These are phyloP conservation scores for Saccharomyces hybrid DNA, from an alignment of 1,139 yeast species.

Conservation along the genomic window DNA sequence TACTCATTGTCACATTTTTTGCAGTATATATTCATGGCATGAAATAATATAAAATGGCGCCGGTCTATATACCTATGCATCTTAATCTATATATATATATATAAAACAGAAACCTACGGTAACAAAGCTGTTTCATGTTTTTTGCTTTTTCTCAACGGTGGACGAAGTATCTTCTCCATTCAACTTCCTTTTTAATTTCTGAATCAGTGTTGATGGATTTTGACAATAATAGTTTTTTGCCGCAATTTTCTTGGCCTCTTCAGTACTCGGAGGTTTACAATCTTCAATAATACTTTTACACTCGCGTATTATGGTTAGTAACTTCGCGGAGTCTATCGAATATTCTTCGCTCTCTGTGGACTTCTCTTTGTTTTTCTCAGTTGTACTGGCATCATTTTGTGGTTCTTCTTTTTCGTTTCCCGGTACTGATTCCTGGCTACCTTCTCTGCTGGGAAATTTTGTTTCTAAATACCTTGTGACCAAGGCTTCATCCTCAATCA, in stretches of 20 bases:
- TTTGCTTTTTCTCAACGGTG: slow-evolving; percentile 9
- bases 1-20: background rate
- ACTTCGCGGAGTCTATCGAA: slow-evolving; percentile 34
- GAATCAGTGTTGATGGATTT: slow-evolving; percentile 46
- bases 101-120: background rate
- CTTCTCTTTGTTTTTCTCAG: slow-evolving; percentile 7
- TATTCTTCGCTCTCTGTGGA: background rate
- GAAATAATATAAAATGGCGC: background rate
- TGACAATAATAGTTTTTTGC: slow-evolving; percentile 55
- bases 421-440: slow-evolving; percentile 12
- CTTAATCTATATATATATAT: background rate
- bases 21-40: background rate
- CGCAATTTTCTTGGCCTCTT: slow-evolving; percentile 55
- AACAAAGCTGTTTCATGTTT: slow-evolving; percentile 1
- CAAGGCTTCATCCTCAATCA: slow-evolving; percentile 54
- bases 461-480: slow-evolving; percentile 57
- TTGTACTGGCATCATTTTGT: slow-evolving; percentile 8
- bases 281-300: slow-evolving; percentile 44
- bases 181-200: slow-evolving; percentile 23
- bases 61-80: background rate
- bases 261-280: slow-evolving; percentile 42
- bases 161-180: slow-evolving; percentile 10
- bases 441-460: slow-evolving; percentile 38
- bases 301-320: slow-evolving; percentile 39
- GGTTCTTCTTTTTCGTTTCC: slow-evolving; percentile 5